These are phyloP conservation scores for Monosporascus cannonballus DNA, from an alignment of 2,329 filamentous ascomycete genomes.

Conservation along the genomic window DNA sequence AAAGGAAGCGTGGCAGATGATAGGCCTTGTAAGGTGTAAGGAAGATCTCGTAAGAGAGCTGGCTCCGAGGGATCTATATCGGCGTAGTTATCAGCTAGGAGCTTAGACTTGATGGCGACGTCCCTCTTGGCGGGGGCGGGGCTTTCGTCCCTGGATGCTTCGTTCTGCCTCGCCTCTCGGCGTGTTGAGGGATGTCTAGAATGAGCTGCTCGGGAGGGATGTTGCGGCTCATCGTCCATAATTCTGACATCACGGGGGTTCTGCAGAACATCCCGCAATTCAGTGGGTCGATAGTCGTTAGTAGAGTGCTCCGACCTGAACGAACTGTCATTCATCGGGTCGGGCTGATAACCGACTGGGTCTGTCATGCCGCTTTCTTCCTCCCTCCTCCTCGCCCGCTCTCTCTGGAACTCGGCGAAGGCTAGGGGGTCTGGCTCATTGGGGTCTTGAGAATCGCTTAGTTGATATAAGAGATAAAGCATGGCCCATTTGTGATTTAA, in stretches of 20 bases:
- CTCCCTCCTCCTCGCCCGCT: constrained; percentile 15
- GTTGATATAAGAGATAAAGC: constrained; percentile 79
- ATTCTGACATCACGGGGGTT: constrained; percentile 19
- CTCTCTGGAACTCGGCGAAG: constrained; percentile 24
- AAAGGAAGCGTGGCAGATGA: constrained; percentile 84
- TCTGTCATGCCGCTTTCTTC: constrained; percentile 4
- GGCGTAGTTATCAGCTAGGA: constrained; percentile 50
- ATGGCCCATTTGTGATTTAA: constrained; percentile 97
- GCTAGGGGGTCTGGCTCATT: constrained; percentile 36
- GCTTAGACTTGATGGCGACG: constrained; percentile 50
- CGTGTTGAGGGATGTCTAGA: constrained; percentile 10
- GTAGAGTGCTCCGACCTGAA: constrained; percentile 8
- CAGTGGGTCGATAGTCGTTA: constrained; percentile 20
- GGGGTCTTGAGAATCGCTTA: constrained; percentile 63
- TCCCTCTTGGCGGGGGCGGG: constrained; percentile 33
- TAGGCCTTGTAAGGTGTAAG: constrained; percentile 87
- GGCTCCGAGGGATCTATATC: constrained; percentile 58
- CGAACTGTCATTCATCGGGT: constrained; percentile 10
- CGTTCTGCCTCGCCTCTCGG: constrained; percentile 24
- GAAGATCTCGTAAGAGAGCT: constrained; percentile 69
- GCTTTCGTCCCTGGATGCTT: constrained; percentile 11
- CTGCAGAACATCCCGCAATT: constrained; percentile 23
- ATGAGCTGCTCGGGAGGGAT: constrained; percentile 1
- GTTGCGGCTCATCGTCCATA: constrained; percentile 12
- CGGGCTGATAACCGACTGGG: constrained; percentile 3